Base-by-base conservation (phyloP, 805 yeast genomes). In the Saccharomycopsis malanga region DNA sequence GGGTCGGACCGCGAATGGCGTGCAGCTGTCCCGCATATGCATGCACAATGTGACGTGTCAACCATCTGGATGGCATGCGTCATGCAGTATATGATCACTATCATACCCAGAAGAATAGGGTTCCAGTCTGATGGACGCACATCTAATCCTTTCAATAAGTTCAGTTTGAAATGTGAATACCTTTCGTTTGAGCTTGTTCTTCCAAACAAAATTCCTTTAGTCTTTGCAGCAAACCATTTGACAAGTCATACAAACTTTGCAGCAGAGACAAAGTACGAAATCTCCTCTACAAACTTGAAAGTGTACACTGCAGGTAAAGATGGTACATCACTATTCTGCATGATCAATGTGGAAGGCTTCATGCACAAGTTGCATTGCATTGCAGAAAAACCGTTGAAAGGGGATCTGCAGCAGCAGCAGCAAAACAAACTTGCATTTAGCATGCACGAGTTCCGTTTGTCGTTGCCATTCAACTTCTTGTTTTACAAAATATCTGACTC, bases 401-500 rank as follows among this genome's bases (percentile, higher is more conserved):
- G n/a, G n/a, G n/a, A n/a, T n/a, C n/a, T n/a, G n/a, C n/a, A n/a
- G n/a, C n/a, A n/a, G n/a, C n/a, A n/a, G n/a, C n/a, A n/a, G n/a
- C 7, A 12, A 12, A 27, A 27, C 12, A 34, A 18, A 12, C 9
- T 45, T 25, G 18, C 6, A 15, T 17, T 50, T 7, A 44, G 34
- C n/a, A 37, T 30, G 4, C 35, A 45, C 21, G 46, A 34, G 22
- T 45, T 50, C 10, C 23, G 43, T 12, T 48, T 50, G 23, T 35
- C 45, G n/a, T 35, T 50, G 23, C 54, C 54, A 4, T 50, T 50
- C 34, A 37, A 38, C 15, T 50, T 36, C 29, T 34, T 39, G 40
- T 58, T 77, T 46, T 77, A 73, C 58, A 70, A 71, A 5, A 72
- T 77, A 29, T 65, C 74, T 34, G 81, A 76, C 49, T 74, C 74